Evolutionary conservation across 768 basidiomycete species (phyloP).

Genomic region (Filobasidium floriforme): DNA sequence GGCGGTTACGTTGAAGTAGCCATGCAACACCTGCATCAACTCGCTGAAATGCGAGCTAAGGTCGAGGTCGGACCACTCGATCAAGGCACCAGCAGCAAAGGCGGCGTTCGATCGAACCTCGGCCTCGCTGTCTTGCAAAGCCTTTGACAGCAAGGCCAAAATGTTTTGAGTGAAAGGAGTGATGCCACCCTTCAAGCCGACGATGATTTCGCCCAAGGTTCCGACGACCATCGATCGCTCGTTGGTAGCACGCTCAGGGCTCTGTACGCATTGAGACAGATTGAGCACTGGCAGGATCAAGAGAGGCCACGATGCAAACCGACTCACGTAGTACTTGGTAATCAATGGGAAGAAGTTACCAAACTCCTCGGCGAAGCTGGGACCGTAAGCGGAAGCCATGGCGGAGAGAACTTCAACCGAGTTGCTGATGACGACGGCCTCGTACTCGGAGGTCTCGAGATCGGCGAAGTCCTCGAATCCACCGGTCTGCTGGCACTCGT

Average conservation of each 20-base stretch:
- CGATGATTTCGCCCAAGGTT: slow-evolving; percentile 87
- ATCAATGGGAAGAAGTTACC: slow-evolving; percentile 77
- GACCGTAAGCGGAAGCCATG: slow-evolving; percentile 73
- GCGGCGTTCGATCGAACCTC: slow-evolving; percentile 95
- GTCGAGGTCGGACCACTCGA: slow-evolving; percentile 76
- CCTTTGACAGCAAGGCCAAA: slow-evolving; percentile 73
- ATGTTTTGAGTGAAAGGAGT: slow-evolving; percentile 71
- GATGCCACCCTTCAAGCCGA: slow-evolving; percentile 76
- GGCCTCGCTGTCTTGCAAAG: slow-evolving; percentile 72
- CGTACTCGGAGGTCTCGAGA: slow-evolving; percentile 76
- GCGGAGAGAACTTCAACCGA: slow-evolving; percentile 90
- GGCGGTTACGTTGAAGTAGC: slow-evolving; percentile 63
- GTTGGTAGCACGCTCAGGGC: slow-evolving; percentile 73
- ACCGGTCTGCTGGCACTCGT: slow-evolving; percentile 91
- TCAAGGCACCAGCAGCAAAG: slow-evolving; percentile 82
- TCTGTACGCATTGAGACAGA: slow-evolving; percentile 35
- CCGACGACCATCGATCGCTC: slow-evolving; percentile 92
- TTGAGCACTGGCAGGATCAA: neutral
- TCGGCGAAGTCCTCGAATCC: slow-evolving; percentile 67
- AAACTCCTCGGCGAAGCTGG: slow-evolving; percentile 76
- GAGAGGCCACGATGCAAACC: slow-evolving; percentile 41
- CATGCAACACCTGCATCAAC: slow-evolving; percentile 69
- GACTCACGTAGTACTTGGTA: slow-evolving; percentile 72
- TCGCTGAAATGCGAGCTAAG: slow-evolving; percentile 70
- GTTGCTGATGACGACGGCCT: slow-evolving; percentile 86